Evolutionary conservation across 164 flowering plant genomes (phyloP), one percentile per base, ranked within the genome.

Genomic region (Sedum album): DNA sequence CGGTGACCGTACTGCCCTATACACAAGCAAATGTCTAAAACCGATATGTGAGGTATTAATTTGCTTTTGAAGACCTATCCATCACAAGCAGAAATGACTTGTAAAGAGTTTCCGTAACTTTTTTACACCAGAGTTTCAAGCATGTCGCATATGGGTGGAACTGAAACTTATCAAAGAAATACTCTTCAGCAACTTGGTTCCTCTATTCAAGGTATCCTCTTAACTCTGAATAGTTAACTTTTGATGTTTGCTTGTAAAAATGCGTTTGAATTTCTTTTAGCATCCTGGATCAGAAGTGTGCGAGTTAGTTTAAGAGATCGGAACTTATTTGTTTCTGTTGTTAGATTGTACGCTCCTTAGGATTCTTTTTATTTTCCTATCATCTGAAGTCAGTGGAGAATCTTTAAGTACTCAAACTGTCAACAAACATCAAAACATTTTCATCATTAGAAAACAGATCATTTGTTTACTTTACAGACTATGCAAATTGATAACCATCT

Each of bases 391-490:
- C n/a, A n/a, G n/a, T n/a, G n/a, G n/a, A n/a, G n/a, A n/a, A n/a
- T n/a, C n/a, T n/a, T n/a, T n/a, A 7, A n/a, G 26, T 49, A n/a
- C 25, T n/a, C 57, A 49, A 49, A 49, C 1, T 49, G 57, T n/a
- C 25, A 21, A n/a, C 57, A 49, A 21, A n/a, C 57, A 49, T 49
- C 25, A n/a, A 49, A 49, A 49, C 57, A n/a, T 49, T 49, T 0
- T 49, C 57, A 49, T 49, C 28, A 53, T 53, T 21, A 53, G 14
- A 53, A 30, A 53, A 53, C 60, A 53, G 60, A 49, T 53, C 28
- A n/a, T 42, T 20, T n/a, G n/a, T 6, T 49, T 49, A 13, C 55
- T 49, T 49, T 49, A n/a, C 55, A 53, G 60, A 53, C n/a, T 46
- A 17, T 15, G 15, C 38, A 35, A 35, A 35, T 35, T 35, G 38